A percentile compares a stretch with the other conserved stretches of the same genome.
phyloP scores from a whole-genome alignment of 768 basidiomycete genomes.

The Heimioporus sp. region DNA sequence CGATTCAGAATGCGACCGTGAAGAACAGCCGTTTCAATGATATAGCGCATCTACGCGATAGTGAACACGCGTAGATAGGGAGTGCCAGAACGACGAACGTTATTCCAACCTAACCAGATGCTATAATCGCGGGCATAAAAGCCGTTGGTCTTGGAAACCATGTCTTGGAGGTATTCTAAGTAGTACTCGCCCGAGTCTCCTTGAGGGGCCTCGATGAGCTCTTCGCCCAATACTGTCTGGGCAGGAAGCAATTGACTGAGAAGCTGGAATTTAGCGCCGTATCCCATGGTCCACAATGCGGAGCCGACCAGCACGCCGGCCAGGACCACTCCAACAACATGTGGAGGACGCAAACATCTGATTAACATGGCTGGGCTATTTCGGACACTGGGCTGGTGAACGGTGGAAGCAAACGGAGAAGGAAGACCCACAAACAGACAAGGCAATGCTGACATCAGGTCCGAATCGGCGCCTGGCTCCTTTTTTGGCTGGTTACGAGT shows the following conservation, averaged over 20 bases:
- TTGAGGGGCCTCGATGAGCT: not conserved
- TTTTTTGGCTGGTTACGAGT: no score
- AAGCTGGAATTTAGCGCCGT: constrained; percentile 15
- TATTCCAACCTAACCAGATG: constrained; percentile 51
- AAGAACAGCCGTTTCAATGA: constrained; percentile 43
- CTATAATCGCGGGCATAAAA: constrained; percentile 47
- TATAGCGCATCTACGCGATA: constrained; percentile 42
- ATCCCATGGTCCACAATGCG: constrained; percentile 15
- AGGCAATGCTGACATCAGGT: no score
- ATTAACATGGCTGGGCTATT: no score
- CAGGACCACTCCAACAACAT: constrained; percentile 19
- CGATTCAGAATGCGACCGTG: constrained; percentile 44
- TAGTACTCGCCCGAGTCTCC: constrained; percentile 18
- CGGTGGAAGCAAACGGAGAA: no score
- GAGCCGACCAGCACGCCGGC: constrained; percentile 30
- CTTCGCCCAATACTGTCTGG: constrained; percentile 5
- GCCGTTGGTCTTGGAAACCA: constrained; percentile 41
- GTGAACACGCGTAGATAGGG: no score
- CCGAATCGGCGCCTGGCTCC: no score
- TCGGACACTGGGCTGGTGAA: no score
- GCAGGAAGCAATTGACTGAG: constrained; percentile 14
- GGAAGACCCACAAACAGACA: no score
- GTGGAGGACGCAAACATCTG: constrained; percentile 8
- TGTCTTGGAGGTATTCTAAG: constrained; percentile 30
- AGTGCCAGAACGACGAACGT: constrained; percentile 25